Evolutionary conservation across 805 yeast species (phyloP).

Genomic region (Scheffersomyces ergatensis): DNA sequence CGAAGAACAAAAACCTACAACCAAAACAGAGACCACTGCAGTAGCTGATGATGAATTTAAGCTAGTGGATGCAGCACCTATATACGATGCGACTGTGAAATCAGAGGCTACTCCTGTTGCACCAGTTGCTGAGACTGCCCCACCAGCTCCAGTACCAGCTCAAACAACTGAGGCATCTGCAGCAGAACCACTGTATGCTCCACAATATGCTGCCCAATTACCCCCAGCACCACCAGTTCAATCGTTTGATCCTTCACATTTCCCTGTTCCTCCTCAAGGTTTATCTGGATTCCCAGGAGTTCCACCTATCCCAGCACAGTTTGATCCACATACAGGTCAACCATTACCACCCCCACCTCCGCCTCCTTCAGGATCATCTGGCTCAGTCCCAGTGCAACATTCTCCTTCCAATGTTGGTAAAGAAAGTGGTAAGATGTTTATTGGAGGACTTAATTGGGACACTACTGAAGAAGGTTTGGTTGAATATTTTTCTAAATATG

Average conservation of each 20-base stretch:
- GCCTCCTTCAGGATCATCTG: slow-evolving; percentile 12
- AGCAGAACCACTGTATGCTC: neutral
- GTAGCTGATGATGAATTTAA: slow-evolving; percentile 1
- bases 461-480: slow-evolving; percentile 85
- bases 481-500: slow-evolving; percentile 82
- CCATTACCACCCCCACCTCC: slow-evolving; percentile 22
- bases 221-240: slow-evolving; percentile 5
- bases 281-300: slow-evolving; percentile 2
- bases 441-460: slow-evolving; percentile 98
- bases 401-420: slow-evolving; percentile 32
- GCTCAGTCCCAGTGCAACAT: slow-evolving; percentile 1
- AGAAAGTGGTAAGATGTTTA: slow-evolving; percentile 88
- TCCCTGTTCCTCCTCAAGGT: slow-evolving; percentile 7
- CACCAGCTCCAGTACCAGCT: slow-evolving; percentile 8
- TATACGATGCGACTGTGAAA: neutral
- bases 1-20: slow-evolving; percentile 4
- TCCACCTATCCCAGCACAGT: neutral
- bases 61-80: slow-evolving; percentile 8
- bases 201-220: slow-evolving; percentile 3
- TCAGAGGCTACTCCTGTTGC: slow-evolving; percentile 3
- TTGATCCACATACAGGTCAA: slow-evolving; percentile 3
- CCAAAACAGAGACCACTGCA: slow-evolving; percentile 10
- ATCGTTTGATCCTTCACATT: slow-evolving; percentile 4
- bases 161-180: too few species aligned
- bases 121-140: slow-evolving; percentile 4